Base-by-base conservation (phyloP, 805 yeast genomes). In the Komagataella pastoris region DNA sequence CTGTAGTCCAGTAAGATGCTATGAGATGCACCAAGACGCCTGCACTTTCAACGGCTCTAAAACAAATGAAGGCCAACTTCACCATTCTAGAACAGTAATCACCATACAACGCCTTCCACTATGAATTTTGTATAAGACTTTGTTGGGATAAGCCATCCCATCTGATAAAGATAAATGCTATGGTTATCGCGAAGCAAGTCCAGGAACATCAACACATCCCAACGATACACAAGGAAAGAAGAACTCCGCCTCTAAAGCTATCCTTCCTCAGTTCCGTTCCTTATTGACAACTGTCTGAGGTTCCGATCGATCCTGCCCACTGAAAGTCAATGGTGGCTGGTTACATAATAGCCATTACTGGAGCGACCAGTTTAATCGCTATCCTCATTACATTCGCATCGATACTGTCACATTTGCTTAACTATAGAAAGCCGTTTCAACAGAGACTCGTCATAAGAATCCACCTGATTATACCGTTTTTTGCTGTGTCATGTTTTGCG, bases 401-500 rank as follows among this genome's bases (percentile, higher is more conserved):
- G 2, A 79, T 84, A 1, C 61, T 59, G 24, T 57, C 70, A 53
- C 95, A 86, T 47, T 65, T 81, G 18, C 61, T 63, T 47, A 89
- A 90, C 67, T 93, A 93, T 66, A 68, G 98, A 48, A 88, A 85
- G 58, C 98, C 98, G 0, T 74, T 78, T 59, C 93, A 88, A 58
- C 99, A 93, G 64, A 71, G 98, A 49, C 70, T 88, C 40, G 81
- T 87, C 60, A 81, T 90, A 3, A 72, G 99, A 24, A 91, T 93
- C 44, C 84, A 83, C 56, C 56, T 88, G 47, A 79, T 91, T 56
- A 84, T 90, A 1, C 97, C 97, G 0, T 61, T 90, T 19, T 90
- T 84, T 66, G 83, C 95, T 4, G 54, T 83, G 0, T 74, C 88
- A 8, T 85, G 96, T 61, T 85, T 77, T 59, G 58, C 76, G 3